Evolutionary conservation across 2,329 filamentous ascomycete genomes (phyloP), one percentile per base, ranked within the genome.

Genomic region (Boeremia exigua): DNA sequence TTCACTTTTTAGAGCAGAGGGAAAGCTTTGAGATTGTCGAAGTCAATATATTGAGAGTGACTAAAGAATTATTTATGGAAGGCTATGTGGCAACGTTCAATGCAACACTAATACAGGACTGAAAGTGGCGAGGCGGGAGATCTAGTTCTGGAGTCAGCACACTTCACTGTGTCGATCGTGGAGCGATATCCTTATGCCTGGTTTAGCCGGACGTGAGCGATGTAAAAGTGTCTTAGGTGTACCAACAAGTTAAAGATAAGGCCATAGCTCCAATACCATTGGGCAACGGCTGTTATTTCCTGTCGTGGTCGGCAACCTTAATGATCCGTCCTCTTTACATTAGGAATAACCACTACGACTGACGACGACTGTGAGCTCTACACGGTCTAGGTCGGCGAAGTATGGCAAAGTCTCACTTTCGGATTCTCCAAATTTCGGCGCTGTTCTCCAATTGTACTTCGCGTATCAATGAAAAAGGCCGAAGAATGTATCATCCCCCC

Each of bases 401-500:
- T 37, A 19, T 6, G 34, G 34, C 7, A 37, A 37, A 3, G n/a
- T 2, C 27, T 10, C 8, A 29, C 9, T 2, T 4, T 15, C 23
- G n/a, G 10, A 10, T 11, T 25, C 14, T 27, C 12, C 25, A 17
- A 43, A 17, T 11, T 10, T 28, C 51, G 51, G 45, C n/a, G 23
- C 6, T 27, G 33, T 11, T 17, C n/a, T 44, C 51, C 51, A 54
- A 54, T 49, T 1, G 15, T 12, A 19, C 15, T 14, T 14, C n/a
- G 11, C n/a, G 33, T 11, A 23, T 23, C 19, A 23, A 5, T 23
- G 19, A 23, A 23, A 23, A 23, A 23, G 19, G 15, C n/a, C 7
- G 14, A 15, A 45, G 51, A 54, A 54, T 54, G 51, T 19, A 32
- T 5, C 25, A 17, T 25, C 7, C n/a, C 4, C 19, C 29, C 38